Evolutionary conservation across 2,329 filamentous ascomycete genomes (phyloP).

Genomic region (Hypoxylon sp.): DNA sequence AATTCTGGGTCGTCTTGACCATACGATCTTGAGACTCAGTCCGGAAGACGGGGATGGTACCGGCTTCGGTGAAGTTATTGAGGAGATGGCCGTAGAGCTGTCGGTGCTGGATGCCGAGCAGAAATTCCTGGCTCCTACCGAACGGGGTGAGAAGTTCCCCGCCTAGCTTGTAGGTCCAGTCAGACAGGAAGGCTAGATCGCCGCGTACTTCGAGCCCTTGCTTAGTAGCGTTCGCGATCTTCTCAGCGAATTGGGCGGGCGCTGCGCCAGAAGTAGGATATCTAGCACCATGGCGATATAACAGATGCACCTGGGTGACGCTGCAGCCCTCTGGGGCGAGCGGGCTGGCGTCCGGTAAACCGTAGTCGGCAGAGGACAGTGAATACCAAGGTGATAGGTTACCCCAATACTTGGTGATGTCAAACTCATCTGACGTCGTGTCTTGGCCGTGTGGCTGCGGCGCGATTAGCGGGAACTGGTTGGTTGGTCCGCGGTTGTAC

Average conservation of each 20-base stretch:
- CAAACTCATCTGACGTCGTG: constrained; percentile 46
- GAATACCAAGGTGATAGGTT: constrained; percentile 57
- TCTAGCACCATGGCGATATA: constrained; percentile 56
- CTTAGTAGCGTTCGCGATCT: constrained; percentile 55
- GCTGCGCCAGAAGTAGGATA: constrained; percentile 53
- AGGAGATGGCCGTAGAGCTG: constrained; percentile 61
- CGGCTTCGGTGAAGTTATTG: constrained; percentile 60
- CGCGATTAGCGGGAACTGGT: constrained; percentile 53
- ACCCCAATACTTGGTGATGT: constrained; percentile 55
- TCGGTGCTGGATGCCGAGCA: constrained; percentile 59
- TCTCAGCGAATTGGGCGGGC: constrained; percentile 53
- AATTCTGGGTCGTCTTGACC: constrained; percentile 55
- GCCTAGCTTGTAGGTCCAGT: constrained; percentile 57
- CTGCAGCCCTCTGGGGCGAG: constrained; percentile 52
- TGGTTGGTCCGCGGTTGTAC: constrained; percentile 49
- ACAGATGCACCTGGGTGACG: constrained; percentile 54
- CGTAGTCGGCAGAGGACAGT: constrained; percentile 54
- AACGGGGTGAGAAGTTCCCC: constrained; percentile 57
- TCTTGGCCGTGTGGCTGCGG: constrained; percentile 49
- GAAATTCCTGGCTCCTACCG: constrained; percentile 59
- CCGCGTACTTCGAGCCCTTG: constrained; percentile 54
- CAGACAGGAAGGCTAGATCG: constrained; percentile 52
- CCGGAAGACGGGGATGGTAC: constrained; percentile 58
- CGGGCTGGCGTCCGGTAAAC: constrained; percentile 52
- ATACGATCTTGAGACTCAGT: constrained; percentile 55